Evolutionary conservation across 371 early-diverging fungal species (phyloP).

Genomic region (Blyttiomyces sp.): DNA sequence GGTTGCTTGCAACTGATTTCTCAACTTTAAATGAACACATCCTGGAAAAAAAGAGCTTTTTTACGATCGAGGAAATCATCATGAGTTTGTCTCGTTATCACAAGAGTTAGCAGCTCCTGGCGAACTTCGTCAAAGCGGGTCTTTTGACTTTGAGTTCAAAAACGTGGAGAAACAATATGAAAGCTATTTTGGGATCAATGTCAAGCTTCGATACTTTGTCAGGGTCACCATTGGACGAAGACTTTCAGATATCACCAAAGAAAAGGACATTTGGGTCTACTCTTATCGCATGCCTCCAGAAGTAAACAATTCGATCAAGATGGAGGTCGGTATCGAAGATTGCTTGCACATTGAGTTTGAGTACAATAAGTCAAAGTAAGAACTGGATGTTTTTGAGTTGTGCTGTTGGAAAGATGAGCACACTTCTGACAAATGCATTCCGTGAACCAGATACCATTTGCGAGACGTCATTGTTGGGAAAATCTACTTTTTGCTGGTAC

Average conservation of each 20-base stretch:
- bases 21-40: not conserved
- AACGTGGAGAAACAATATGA: slow-evolving; percentile 92
- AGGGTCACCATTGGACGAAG: slow-evolving; percentile 80
- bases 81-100: slow-evolving; percentile 84
- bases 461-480: slow-evolving; percentile 98
- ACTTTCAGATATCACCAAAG: slow-evolving; percentile 66
- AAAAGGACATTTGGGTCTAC: slow-evolving; percentile 83
- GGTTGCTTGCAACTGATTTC: not conserved
- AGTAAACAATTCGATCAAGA: slow-evolving; percentile 82
- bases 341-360: slow-evolving; percentile 93
- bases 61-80: slow-evolving; percentile 91
- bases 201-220: slow-evolving; percentile 81
- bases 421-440: too few relatives aligned
- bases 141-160: slow-evolving; percentile 86
- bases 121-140: slow-evolving; percentile 69
- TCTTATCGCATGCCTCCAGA: slow-evolving; percentile 84
- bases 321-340: slow-evolving; percentile 96
- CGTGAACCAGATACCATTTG: slow-evolving; percentile 82
- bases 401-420: too few relatives aligned
- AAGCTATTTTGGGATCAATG: slow-evolving; percentile 87
- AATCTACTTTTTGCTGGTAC: slow-evolving; percentile 96
- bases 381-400: too few relatives aligned
- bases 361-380: slow-evolving; percentile 87
- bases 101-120: slow-evolving; percentile 89
- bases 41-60: slow-evolving; percentile 83